Evolutionary conservation across 2,329 filamentous ascomycete species (phyloP), one percentile per base, ranked within the genome.

Genomic region (Meredithiella fracta): DNA sequence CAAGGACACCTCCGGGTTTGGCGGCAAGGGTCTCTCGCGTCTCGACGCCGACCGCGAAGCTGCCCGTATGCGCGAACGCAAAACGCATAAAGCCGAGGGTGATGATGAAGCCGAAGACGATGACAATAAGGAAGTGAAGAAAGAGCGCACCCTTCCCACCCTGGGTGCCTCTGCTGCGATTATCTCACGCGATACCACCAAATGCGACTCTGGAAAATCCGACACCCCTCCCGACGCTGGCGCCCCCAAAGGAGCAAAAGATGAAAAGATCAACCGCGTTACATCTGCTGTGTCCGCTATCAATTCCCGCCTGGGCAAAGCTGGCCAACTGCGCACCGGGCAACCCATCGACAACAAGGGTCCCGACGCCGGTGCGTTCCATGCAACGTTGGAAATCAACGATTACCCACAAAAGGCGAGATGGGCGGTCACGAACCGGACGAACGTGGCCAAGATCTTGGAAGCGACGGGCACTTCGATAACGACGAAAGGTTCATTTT

Each of bases 311-410:
- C 77, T 98, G 40, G 91, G 87, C 64, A 87, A 88, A 63, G 87
- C 88, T 34, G 90, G 90, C 37, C 85, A 92, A 66, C 83, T 96
- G 63, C 85, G 92, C 59, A 85, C 87, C 3, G 92, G 92, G 14
- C 90, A 94, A 60, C 89, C 92, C 6, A 94, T 96, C 66, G 92
- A 98, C 72, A 98, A 98, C 72, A 96, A 96, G 69, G 92, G 92
- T 1, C 92, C 92, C 0, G 92, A 98, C 68, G 92, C 92, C 2
- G 92, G 92, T 53, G 89, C 90, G 0, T 98, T 89, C 76, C 92
- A 98, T 67, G 90, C 92, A 15, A 97, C 91, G 3, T 76, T 98
- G 60, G 92, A 97, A 69, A 98, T 98, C 78, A 98, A 98, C 69
- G 92, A 98, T 70, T 97, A 97, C 69, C 92, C 92, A 34, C 92